Base-by-base conservation (phyloP, 1,284 basidiomycete genomes). In the Sporisorium iseilematis-ciliati region DNA sequence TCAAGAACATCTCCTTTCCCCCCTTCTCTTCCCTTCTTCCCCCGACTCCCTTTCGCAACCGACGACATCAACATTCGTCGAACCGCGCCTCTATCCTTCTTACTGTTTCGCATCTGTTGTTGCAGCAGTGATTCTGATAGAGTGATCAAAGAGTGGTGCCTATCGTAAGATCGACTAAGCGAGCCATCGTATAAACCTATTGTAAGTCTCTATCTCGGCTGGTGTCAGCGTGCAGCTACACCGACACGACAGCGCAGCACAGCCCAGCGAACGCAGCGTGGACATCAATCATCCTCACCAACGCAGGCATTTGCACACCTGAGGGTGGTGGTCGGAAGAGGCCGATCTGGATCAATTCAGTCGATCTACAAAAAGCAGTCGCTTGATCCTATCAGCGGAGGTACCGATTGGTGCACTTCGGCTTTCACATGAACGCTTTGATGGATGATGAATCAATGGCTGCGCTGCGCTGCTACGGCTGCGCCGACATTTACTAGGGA, bases 51-150 rank as follows among this genome's bases (percentile, higher is more conserved):
- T 57, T 53, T 50, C 31, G 54, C 61, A 48, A 71, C 18, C 55
- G 68, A 65, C 63, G 45, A 71, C 54, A 14, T 38, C 35, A 46
- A 23, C 43, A 51, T 58, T 40, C 55, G 68, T 71, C 58, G 51
- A 65, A 42, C 31, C 33, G 68, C 63, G 29, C 29, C 11, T 25
- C 62, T 60, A 57, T 55, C 68, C 54, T 8, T 23, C 29, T 46
- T 45, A 46, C 66, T 59, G 66, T 45, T 58, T 63, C 65, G 40
- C 23, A n/a, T 20, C 29, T 29, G n/a, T 50, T 51, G 31, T 25
- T 55, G 65, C 58, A 58, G 40, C 65, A 63, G 59, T 55, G 23
- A 35, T 18, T 54, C 43, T 25, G 62, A 62, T 65, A 65, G 62
- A 61, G 50, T 56, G 68, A 60, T 1, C 33, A 55, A 59, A 56